Evolutionary conservation across 805 yeast species (phyloP).

Genomic region (Dipodascopsis tothii): DNA sequence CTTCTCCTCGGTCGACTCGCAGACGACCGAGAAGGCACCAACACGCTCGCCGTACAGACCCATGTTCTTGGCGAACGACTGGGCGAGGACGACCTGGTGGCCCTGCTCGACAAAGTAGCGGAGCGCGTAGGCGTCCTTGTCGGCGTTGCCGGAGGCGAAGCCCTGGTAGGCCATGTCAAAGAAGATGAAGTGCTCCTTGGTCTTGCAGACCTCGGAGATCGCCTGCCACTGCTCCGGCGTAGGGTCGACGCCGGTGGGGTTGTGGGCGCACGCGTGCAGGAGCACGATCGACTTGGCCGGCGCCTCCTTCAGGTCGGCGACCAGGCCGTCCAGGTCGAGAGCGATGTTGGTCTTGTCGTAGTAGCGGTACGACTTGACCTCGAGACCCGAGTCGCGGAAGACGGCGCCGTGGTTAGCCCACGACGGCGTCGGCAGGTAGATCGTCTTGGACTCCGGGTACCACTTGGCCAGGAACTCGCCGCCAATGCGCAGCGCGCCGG

Average conservation of each 20-base stretch:
- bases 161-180: conserved; percentile 96
- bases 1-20: conserved; percentile 40
- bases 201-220: conserved; percentile 56
- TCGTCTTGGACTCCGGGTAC: conserved; percentile 43
- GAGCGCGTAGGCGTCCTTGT: conserved; percentile 57
- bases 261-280: conserved; percentile 92
- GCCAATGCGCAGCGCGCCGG: conserved; percentile 84
- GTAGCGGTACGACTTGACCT: conserved; percentile 54
- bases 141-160: conserved; percentile 77
- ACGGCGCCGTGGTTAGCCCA: conserved; percentile 92
- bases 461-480: conserved; percentile 67
- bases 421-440: conserved; percentile 78
- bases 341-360: conserved; percentile 56
- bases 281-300: conserved; percentile 58
- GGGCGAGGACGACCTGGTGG: conserved; percentile 52
- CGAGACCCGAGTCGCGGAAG: conserved; percentile 65
- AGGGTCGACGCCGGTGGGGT: conserved; percentile 95
- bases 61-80: conserved; percentile 90
- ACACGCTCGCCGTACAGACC: conserved; percentile 94
- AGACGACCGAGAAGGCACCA: conserved; percentile 64
- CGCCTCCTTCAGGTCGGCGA: conserved; percentile 49
- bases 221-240: conserved; percentile 70
- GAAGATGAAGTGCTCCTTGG: conserved; percentile 62
- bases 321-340: conserved; percentile 58
- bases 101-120: conserved; percentile 40